A percentile compares a stretch with the other conserved stretches of the same genome.
These are phyloP conservation scores for Pichia sp. DNA, from an alignment of 1,139 yeast genomes.

Conservation along the genomic window DNA sequence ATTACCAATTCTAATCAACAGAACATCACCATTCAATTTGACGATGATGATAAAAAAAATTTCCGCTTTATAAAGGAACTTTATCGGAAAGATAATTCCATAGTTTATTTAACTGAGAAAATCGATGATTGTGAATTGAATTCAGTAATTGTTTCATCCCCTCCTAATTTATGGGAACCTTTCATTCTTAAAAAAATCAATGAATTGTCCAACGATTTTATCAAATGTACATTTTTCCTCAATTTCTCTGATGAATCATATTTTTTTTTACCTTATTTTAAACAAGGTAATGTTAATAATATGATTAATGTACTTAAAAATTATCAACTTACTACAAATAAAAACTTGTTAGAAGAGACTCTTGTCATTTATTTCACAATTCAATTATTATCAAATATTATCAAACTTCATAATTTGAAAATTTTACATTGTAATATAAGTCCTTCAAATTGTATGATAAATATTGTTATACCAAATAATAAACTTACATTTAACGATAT, in stretches of 20 bases:
- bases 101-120: slow-evolving; percentile 68
- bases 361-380: slow-evolving; percentile 59
- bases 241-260: slow-evolving; percentile 68
- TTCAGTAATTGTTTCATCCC: slow-evolving; percentile 71
- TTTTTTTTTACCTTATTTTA: slow-evolving; percentile 57
- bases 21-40: too few relatives aligned
- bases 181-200: slow-evolving; percentile 59
- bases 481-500: slow-evolving; percentile 31
- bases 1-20: neutral
- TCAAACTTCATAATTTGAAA: slow-evolving; percentile 50
- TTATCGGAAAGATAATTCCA: slow-evolving; percentile 78
- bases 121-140: slow-evolving; percentile 44
- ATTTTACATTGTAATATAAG: slow-evolving; percentile 82
- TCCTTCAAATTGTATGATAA: slow-evolving; percentile 81
- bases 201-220: slow-evolving; percentile 32
- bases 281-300: slow-evolving; percentile 72
- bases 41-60: slow-evolving; percentile 37
- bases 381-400: slow-evolving; percentile 30
- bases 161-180: slow-evolving; percentile 76
- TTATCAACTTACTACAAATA: slow-evolving; percentile 27
- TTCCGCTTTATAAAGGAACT: slow-evolving; percentile 54
- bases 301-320: slow-evolving; percentile 45
- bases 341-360: slow-evolving; percentile 44
- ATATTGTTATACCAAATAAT: slow-evolving; percentile 30
- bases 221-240: slow-evolving; percentile 47